These are phyloP conservation scores for Scutellaria barbata DNA, from an alignment of 257 asterid genomes.

Conservation along the genomic window DNA sequence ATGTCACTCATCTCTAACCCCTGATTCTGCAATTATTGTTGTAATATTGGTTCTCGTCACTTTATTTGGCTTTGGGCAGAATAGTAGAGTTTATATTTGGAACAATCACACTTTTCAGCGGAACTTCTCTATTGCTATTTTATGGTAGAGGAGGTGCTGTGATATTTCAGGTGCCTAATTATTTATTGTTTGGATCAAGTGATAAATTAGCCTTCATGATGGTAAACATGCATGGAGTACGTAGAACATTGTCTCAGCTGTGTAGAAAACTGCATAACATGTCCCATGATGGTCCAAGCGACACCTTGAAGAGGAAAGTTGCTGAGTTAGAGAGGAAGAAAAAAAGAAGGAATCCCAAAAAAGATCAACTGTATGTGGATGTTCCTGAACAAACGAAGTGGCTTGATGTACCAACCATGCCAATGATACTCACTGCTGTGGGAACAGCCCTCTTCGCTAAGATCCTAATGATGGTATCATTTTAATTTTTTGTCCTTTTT, in stretches of 20 bases:
- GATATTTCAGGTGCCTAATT: neutral
- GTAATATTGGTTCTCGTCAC: neutral
- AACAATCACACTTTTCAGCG: neutral
- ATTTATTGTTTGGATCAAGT: neutral
- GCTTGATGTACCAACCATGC: slow-evolving; percentile 85
- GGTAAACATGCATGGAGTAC: slow-evolving; percentile 47
- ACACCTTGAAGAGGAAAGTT: slow-evolving; percentile 64
- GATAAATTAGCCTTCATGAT: slow-evolving; percentile 21
- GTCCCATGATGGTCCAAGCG: slow-evolving; percentile 63
- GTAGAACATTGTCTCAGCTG: slow-evolving; percentile 40
- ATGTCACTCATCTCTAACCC: too few species aligned
- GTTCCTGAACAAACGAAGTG: slow-evolving; percentile 73
- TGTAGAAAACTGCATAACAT: slow-evolving; percentile 58
- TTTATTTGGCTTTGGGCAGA: neutral
- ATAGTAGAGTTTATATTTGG: neutral
- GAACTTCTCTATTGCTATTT: slow-evolving; percentile 3
- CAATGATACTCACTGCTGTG: slow-evolving; percentile 75
- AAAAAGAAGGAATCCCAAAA: slow-evolving; percentile 52
- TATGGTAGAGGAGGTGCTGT: slow-evolving; percentile 9
- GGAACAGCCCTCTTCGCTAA: slow-evolving; percentile 78
- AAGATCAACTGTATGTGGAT: slow-evolving; percentile 60
- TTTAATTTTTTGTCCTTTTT: slow-evolving; percentile 4
- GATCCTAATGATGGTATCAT: slow-evolving; percentile 80
- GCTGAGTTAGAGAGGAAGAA: slow-evolving; percentile 57
- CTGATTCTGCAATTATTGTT: neutral